Conservation (phyloP, 768 basidiomycete species). For the Auricularia sp. region DNA sequence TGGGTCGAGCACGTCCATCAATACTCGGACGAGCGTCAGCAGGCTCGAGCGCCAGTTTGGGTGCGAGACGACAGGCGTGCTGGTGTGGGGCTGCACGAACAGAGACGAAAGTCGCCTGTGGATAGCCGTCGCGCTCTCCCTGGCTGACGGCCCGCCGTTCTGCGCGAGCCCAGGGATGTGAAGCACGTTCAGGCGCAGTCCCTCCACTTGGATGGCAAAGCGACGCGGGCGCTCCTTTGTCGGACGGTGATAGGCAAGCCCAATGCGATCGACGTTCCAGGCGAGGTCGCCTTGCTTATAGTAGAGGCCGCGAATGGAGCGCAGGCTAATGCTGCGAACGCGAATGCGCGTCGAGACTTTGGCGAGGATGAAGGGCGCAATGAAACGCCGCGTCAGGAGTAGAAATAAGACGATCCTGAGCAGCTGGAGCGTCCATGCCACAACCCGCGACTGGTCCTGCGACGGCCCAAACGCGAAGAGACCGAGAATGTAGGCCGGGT, state of each 20-base stretch:
- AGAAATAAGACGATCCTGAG: constrained; percentile 7
- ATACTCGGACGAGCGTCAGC: constrained; percentile 6
- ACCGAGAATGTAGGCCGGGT: constrained; percentile 2
- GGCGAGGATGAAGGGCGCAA: constrained; percentile 54
- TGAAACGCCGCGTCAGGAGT: constrained; percentile 52
- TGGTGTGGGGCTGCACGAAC: background rate
- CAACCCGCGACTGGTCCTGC: background rate
- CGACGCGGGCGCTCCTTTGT: constrained; percentile 40
- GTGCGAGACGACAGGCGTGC: constrained; percentile 3
- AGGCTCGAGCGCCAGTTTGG: constrained; percentile 20
- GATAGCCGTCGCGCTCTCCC: constrained; percentile 4
- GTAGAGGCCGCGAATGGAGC: constrained; percentile 70
- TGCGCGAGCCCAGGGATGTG: background rate
- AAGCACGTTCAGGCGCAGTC: constrained; percentile 42
- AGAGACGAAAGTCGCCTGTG: background rate
- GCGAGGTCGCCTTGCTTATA: constrained; percentile 44
- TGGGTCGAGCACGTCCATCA: constrained; percentile 34
- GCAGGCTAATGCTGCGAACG: constrained; percentile 61
- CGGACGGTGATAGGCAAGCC: constrained; percentile 43
- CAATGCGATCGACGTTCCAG: constrained; percentile 60
- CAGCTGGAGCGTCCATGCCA: background rate
- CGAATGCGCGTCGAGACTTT: constrained; percentile 50
- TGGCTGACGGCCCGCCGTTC: constrained; percentile 28
- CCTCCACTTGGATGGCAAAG: constrained; percentile 54
- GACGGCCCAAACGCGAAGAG: background rate